phyloP scores from a whole-genome alignment of 2,329 filamentous ascomycete genomes.

The Cladosporium sp. region DNA sequence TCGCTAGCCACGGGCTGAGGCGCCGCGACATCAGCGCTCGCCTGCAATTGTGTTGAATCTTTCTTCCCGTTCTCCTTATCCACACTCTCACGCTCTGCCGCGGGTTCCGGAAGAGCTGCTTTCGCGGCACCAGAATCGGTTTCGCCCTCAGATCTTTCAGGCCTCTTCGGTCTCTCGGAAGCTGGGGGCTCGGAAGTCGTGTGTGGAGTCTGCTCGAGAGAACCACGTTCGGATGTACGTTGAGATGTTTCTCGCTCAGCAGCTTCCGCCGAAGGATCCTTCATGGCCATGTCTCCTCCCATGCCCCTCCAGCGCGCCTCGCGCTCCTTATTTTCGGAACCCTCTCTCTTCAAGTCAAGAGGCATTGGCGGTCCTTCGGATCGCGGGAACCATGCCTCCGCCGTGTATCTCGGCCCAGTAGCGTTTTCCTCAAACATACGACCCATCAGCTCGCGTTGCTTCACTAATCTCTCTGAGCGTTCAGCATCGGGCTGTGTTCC shows the following conservation, averaged over 20 bases:
- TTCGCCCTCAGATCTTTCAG: conserved; percentile 1
- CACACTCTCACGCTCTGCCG: neutral
- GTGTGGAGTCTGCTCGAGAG: neutral
- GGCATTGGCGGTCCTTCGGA: neutral
- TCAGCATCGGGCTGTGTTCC: conserved; percentile 4
- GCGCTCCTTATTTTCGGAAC: conserved; percentile 8
- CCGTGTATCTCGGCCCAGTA: neutral
- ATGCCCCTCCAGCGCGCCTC: conserved; percentile 10
- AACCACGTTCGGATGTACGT: neutral
- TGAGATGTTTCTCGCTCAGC: neutral
- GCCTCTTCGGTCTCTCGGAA: too few species aligned
- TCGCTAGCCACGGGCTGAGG: neutral
- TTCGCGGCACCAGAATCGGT: neutral
- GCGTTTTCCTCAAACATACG: conserved; percentile 22
- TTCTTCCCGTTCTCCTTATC: conserved; percentile 1
- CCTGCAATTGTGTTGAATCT: conserved; percentile 6
- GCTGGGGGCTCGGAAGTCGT: neutral
- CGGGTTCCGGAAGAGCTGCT: neutral
- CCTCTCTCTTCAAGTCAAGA: conserved; percentile 5
- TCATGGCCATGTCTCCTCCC: conserved; percentile 1
- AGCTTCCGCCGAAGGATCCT: neutral
- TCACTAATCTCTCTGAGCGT: conserved; percentile 1
- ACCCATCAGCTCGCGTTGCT: conserved; percentile 28
- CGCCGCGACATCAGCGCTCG: neutral
- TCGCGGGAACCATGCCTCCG: conserved; percentile 12